Conservation (phyloP, 768 basidiomycete genomes). For the Leucocoprinus birnbaumii region DNA sequence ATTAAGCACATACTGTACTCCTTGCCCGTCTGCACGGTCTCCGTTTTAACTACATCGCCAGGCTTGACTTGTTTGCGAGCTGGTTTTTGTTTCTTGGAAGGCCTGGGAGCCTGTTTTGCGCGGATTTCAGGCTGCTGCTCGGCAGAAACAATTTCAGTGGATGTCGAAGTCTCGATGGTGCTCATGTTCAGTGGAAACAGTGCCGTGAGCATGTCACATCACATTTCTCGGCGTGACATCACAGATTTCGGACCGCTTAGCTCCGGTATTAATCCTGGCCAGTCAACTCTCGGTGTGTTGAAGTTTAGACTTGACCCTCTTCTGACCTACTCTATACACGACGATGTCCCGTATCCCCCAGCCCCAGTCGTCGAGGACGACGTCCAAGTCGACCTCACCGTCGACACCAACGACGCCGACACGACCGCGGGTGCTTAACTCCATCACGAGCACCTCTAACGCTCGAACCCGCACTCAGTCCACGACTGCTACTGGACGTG, state of each 20-base stretch:
- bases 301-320: no score
- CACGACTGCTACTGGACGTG: constrained; percentile 7
- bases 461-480: constrained; percentile 19
- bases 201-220: constrained; percentile 1
- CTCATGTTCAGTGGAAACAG: constrained; percentile 6
- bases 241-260: not conserved
- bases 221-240: not conserved
- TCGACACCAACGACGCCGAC: constrained; percentile 16
- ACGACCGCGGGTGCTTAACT: constrained; percentile 11
- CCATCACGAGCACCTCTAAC: constrained; percentile 7
- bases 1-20: constrained; percentile 70
- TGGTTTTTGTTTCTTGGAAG: constrained; percentile 74
- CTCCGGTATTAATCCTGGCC: not conserved
- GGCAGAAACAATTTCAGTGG: constrained; percentile 3
- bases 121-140: constrained; percentile 7
- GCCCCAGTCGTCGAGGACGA: constrained; percentile 12
- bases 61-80: constrained; percentile 92
- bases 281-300: no score
- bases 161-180: constrained; percentile 8
- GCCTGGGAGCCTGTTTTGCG: constrained; percentile 9
- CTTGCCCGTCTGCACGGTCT: constrained; percentile 89
- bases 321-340: not conserved
- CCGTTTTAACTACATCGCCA: constrained; percentile 87
- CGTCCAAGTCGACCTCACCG: constrained; percentile 7
- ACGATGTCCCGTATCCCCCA: constrained; percentile 19